Evolutionary conservation across 1,139 yeast species (phyloP), one percentile per base, ranked within the genome.

Genomic region (Taiozyma sp.): DNA sequence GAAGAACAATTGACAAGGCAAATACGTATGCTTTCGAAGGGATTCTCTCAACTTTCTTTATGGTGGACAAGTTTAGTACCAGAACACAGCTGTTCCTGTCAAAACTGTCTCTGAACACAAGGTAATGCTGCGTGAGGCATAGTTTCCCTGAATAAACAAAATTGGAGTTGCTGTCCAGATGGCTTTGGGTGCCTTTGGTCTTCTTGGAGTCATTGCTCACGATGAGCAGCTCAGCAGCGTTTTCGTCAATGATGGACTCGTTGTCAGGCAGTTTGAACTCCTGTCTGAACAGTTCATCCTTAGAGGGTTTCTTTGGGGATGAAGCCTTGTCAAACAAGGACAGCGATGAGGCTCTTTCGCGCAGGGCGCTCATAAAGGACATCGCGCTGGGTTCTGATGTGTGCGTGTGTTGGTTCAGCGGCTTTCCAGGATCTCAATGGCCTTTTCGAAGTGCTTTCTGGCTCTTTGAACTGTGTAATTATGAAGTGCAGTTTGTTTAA

Each of bases 11-110:
- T n/a, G 83, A 72, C 27, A 93, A 73, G 1, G 96, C 91, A 70
- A 90, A 88, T n/a, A 88, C 84, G 64, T 84, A 87, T 2, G 88
- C 78, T 51, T 81, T 78, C 3, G 90, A 78, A 3, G 95, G 93
- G 29, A 90, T 75, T 50, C 98, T 75, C 66, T 93, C 97, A 28
- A 93, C 96, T 57, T 91, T 84, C 63, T 87, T 84, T 39, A 95
- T 72, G 1, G 96, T 81, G 9, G 93, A 82, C 46, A 93, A 70
- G 56, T 95, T 96, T 46, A 93, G 63, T 2, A 78, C 77, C 63
- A 92, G 81, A 10, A 82, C 77, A 63, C 95, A 87, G 51, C 83
- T 80, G 52, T 83, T 76, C 45, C 76, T 74, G 63, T 90, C 96
- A 57, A 81, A 82, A 5, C 81, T 78, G 61, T 89, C 90, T 51